A percentile compares a stretch with the other conserved stretches of the same genome.
Evolutionary conservation across 2,329 filamentous ascomycete genomes (phyloP).

Genomic region (Ampelomyces quisqualis): DNA sequence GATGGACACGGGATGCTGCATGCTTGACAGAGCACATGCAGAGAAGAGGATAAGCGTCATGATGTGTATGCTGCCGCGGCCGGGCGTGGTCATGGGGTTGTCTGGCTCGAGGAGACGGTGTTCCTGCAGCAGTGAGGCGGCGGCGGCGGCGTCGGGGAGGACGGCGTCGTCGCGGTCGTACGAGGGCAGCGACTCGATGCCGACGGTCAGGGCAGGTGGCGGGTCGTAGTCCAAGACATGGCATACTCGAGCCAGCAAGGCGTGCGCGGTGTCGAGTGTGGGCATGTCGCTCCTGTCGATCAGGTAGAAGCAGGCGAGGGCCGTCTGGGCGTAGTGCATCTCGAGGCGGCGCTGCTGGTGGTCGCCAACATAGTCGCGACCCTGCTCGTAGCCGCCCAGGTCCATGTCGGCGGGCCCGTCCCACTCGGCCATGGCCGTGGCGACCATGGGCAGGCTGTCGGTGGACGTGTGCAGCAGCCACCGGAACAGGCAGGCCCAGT

Average conservation of each 20-base stretch:
- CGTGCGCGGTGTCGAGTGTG: slow-evolving; percentile 61
- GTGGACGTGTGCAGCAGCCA: slow-evolving; percentile 66
- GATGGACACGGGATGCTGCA: slow-evolving; percentile 47
- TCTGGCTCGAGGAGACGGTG: slow-evolving; percentile 56
- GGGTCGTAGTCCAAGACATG: slow-evolving; percentile 62
- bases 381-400: slow-evolving; percentile 59
- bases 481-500: slow-evolving; percentile 68
- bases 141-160: slow-evolving; percentile 33
- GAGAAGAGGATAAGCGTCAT: slow-evolving; percentile 62
- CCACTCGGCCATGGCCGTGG: slow-evolving; percentile 68
- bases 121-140: slow-evolving; percentile 42
- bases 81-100: slow-evolving; percentile 67
- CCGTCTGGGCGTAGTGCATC: slow-evolving; percentile 65
- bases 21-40: slow-evolving; percentile 46
- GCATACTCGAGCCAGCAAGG: slow-evolving; percentile 60
- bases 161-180: slow-evolving; percentile 42
- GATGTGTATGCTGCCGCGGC: slow-evolving; percentile 56
- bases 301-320: slow-evolving; percentile 67
- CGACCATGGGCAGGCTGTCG: slow-evolving; percentile 62
- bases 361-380: slow-evolving; percentile 59
- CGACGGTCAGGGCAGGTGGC: slow-evolving; percentile 50
- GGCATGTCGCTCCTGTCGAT: slow-evolving; percentile 61
- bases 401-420: slow-evolving; percentile 71
- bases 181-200: slow-evolving; percentile 47
- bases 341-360: slow-evolving; percentile 61